Conservation (phyloP, 495 filamentous ascomycete genomes). For the Penicillium alfredii region DNA sequence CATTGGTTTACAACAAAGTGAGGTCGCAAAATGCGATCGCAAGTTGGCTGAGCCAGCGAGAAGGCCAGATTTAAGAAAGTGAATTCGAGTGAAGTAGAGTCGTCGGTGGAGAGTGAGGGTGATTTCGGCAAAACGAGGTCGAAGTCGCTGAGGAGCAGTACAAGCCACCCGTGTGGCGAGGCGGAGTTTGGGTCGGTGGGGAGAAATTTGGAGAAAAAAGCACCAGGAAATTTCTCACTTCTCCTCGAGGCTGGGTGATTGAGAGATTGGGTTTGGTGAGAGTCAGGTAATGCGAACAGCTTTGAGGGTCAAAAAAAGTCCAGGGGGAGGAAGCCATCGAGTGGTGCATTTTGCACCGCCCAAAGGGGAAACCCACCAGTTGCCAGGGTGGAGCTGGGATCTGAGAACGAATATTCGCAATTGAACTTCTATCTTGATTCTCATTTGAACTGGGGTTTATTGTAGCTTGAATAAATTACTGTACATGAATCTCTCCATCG, state of each 20-base stretch:
- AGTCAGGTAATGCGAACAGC: constrained; percentile 8
- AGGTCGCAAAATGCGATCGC: background rate
- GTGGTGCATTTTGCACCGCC: constrained; percentile 7
- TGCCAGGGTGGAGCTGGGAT: constrained; percentile 1
- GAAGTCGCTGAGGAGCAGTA: constrained; percentile 20
- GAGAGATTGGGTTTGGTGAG: too few species aligned
- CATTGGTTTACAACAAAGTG: constrained; percentile 25
- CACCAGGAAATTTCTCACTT: too few species aligned
- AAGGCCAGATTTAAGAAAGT: background rate
- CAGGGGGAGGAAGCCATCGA: background rate
- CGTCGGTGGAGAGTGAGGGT: background rate
- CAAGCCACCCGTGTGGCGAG: constrained; percentile 33
- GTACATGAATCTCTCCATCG: background rate
- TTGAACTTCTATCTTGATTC: too few species aligned
- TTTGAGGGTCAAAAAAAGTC: constrained; percentile 3
- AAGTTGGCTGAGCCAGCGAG: background rate
- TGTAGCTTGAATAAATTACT: too few species aligned
- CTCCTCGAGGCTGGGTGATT: too few species aligned
- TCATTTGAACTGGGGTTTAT: too few species aligned
- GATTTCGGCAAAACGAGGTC: constrained; percentile 9
- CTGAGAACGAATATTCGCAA: too few species aligned
- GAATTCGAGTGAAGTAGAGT: constrained; percentile 3
- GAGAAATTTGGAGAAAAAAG: constrained; percentile 5
- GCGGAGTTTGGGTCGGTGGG: constrained; percentile 29
- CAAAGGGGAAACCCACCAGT: constrained; percentile 15